These are phyloP conservation scores for Fusarium nelsonii DNA, from an alignment of 2,329 filamentous ascomycete species.

Conservation along the genomic window DNA sequence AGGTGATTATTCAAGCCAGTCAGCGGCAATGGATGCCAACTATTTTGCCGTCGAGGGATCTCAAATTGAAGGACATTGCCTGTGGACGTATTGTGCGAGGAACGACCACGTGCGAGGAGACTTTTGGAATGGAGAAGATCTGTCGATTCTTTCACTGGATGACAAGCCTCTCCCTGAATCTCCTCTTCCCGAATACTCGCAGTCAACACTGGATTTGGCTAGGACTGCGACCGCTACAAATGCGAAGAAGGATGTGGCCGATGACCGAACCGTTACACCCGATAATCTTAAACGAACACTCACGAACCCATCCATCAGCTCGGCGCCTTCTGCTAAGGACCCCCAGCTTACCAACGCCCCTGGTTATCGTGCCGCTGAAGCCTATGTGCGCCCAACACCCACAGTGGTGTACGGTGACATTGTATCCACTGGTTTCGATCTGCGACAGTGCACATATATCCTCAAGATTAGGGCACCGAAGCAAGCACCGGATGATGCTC, in stretches of 20 bases:
- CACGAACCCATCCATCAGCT: slow-evolving; percentile 74
- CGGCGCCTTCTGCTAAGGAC: slow-evolving; percentile 63
- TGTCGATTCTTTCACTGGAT: slow-evolving; percentile 89
- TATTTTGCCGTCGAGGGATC: slow-evolving; percentile 92
- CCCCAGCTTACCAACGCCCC: slow-evolving; percentile 72
- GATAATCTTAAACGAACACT: slow-evolving; percentile 81
- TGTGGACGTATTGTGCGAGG: slow-evolving; percentile 87
- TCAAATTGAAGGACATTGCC: slow-evolving; percentile 83
- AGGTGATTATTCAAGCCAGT: slow-evolving; percentile 93
- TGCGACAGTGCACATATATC: slow-evolving; percentile 81
- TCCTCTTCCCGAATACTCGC: slow-evolving; percentile 60
- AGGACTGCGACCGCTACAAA: slow-evolving; percentile 38
- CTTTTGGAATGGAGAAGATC: slow-evolving; percentile 96
- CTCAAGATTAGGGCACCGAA: slow-evolving; percentile 74
- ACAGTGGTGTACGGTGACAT: slow-evolving; percentile 80
- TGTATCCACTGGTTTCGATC: slow-evolving; percentile 80
- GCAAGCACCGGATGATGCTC: slow-evolving; percentile 70
- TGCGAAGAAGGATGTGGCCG: slow-evolving; percentile 58
- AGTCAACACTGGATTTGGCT: slow-evolving; percentile 59
- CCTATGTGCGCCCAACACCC: slow-evolving; percentile 88
- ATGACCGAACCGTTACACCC: slow-evolving; percentile 74
- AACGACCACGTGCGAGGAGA: slow-evolving; percentile 93
- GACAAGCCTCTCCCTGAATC: slow-evolving; percentile 74
- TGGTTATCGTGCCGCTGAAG: slow-evolving; percentile 91
- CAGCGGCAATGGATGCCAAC: slow-evolving; percentile 93